phyloP scores from a whole-genome alignment of 139 green algal genomes.

The Coelastrella sp. region DNA sequence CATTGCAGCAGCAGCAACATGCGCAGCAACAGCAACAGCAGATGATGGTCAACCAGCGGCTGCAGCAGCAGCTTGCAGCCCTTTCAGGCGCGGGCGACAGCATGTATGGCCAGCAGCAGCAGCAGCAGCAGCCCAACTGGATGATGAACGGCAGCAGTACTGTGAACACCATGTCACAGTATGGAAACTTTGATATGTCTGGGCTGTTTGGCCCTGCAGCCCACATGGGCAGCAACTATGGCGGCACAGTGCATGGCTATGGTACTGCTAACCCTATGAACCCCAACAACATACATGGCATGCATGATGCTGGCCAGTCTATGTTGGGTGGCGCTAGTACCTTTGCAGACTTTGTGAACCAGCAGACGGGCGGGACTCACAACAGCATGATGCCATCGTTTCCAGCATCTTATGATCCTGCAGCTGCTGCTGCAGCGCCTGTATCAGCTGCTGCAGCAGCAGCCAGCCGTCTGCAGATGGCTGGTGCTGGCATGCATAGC shows the following conservation, averaged over 20 bases:
- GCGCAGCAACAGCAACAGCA: not conserved
- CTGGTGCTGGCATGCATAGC: not conserved
- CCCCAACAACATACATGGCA: not conserved
- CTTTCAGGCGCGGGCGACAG: no score
- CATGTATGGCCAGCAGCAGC: slow-evolving; percentile 23
- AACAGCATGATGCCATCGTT: slow-evolving; percentile 13
- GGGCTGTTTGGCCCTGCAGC: no score
- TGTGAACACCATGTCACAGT: no score
- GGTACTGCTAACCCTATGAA: no score
- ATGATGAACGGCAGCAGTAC: no score
- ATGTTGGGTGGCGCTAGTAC: not conserved
- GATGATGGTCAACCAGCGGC: not conserved
- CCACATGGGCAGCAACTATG: not conserved
- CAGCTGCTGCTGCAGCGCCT: not conserved
- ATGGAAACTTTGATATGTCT: no score
- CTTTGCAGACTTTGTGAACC: not conserved
- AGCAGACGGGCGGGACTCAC: not conserved
- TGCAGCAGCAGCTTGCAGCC: not conserved
- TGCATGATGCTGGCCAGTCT: not conserved
- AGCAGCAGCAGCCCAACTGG: not conserved
- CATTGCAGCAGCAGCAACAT: not conserved
- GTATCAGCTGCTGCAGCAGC: slow-evolving; percentile 4
- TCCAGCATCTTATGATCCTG: not conserved
- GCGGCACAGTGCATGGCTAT: not conserved
- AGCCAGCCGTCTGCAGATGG: not conserved